Evolutionary conservation across 164 flowering plant species (phyloP).

Genomic region (Chimonanthus salicifolius): DNA sequence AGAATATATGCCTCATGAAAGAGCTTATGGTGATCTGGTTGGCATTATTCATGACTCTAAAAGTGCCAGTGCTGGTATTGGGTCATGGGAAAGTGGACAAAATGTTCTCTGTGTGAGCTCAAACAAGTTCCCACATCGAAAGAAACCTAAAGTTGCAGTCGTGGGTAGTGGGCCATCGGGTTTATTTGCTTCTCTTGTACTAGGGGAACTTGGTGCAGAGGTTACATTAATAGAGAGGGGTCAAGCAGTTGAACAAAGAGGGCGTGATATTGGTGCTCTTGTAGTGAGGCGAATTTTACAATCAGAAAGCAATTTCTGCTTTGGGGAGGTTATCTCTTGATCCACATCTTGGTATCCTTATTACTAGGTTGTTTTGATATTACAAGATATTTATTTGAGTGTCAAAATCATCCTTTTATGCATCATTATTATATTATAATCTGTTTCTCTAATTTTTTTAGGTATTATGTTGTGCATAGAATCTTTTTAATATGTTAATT

Average conservation of each 20-base stretch:
- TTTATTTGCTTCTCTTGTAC: conserved; percentile 92
- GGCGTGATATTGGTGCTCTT: conserved; percentile 95
- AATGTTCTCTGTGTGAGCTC: conserved; percentile 8
- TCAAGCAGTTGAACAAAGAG: conserved; percentile 88
- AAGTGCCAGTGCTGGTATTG: conserved; percentile 16
- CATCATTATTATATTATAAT: not conserved
- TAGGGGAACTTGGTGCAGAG: conserved; percentile 93
- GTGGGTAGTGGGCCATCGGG: conserved; percentile 98
- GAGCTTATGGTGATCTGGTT: conserved; percentile 50
- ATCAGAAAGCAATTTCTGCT: conserved; percentile 95
- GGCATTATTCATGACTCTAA: conserved; percentile 37
- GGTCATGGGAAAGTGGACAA: conserved; percentile 16
- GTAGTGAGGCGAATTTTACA: conserved; percentile 79
- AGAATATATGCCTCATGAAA: conserved; percentile 49
- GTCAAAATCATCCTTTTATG: not conserved
- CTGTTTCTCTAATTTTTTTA: not conserved
- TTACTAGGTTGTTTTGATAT: conserved; percentile 4
- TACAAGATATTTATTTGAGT: not conserved
- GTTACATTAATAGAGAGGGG: conserved; percentile 94
- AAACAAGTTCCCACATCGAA: conserved; percentile 5
- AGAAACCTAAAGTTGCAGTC: conserved; percentile 71
- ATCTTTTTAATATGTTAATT: not conserved
- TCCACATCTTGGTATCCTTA: conserved; percentile 17
- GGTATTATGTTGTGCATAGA: not conserved
- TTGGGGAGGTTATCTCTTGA: conserved; percentile 83